Conservation (phyloP, 139 green algal genomes). For the Pleodorina starrii region DNA sequence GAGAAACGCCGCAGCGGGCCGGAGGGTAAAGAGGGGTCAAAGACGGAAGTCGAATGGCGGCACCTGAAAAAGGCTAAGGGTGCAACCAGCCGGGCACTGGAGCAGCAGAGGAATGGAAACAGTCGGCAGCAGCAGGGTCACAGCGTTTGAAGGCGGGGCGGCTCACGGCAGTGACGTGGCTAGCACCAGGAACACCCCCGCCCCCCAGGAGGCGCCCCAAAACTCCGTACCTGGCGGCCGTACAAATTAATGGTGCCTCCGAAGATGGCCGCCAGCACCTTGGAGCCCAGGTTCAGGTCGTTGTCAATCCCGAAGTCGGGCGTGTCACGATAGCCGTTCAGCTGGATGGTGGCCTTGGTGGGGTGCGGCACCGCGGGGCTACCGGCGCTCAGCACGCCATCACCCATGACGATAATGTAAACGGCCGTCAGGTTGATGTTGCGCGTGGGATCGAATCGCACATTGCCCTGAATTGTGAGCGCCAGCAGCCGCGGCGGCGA, state of each 20-base stretch:
- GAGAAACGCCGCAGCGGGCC: too few relatives aligned
- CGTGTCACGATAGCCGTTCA: constrained; percentile 27
- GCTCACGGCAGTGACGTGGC: too few relatives aligned
- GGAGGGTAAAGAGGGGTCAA: too few relatives aligned
- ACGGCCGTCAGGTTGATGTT: constrained; percentile 39
- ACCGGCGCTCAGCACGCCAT: constrained; percentile 36
- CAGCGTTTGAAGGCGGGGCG: too few relatives aligned
- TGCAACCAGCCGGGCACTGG: too few relatives aligned
- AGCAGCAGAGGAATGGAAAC: too few relatives aligned
- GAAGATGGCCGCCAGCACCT: constrained; percentile 45
- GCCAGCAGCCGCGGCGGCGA: constrained; percentile 21
- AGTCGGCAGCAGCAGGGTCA: too few relatives aligned
- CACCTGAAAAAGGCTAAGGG: too few relatives aligned
- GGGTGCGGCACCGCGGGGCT: constrained; percentile 7
- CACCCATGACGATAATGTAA: constrained; percentile 45
- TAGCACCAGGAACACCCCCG: too few relatives aligned
- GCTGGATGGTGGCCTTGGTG: not conserved
- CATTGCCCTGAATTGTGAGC: constrained; percentile 52
- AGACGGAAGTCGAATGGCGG: too few relatives aligned
- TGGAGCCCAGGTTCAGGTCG: constrained; percentile 47
- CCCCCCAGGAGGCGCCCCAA: too few relatives aligned
- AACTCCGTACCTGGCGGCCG: constrained; percentile 58
- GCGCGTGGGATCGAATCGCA: constrained; percentile 23
- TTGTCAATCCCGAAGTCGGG: constrained; percentile 45
- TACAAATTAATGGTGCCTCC: constrained; percentile 62